Base-by-base conservation (phyloP, 2,329 filamentous ascomycete genomes). In the Fusarium albosuccineum region DNA sequence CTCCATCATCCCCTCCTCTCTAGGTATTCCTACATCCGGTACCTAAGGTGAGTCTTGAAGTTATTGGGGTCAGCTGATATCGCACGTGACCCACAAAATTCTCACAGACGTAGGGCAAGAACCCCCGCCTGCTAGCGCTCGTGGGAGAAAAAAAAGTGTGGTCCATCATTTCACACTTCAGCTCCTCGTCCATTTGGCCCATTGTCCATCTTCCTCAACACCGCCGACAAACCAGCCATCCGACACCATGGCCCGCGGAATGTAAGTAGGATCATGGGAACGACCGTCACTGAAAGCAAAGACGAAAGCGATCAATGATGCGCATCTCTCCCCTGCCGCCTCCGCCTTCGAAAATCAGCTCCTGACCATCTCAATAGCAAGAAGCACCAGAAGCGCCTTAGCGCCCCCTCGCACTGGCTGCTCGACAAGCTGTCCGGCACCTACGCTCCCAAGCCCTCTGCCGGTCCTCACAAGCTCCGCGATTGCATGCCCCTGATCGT, bases 331-430 rank as follows among this genome's bases (percentile, higher is more conserved):
- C 40, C 51, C 57, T 44, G 22, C 34, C 50, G 46, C 33, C 48
- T 49, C 11, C 4, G 41, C 27, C 41, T 45, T 61, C 41, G 42
- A 60, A 56, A 65, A 54, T 8, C 30, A 60, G 54, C 65, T 57
- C 68, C 73, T 80, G 75, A 75, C 81, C 75, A 75, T 74, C 29
- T 69, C 70, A 70, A 79, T 80, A 94, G 92, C 86, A 97, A 96
- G 90, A 97, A 97, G 92, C 96, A 99, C 87, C 95, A 98, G 87
- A 98, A 99, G 94, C 94, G 96, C 89, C 90, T 98, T 82, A 96
- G 92, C 86, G 96, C 96, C 83, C 96, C 96, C 82, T 97, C 92
- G 83, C 96, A 98, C 92, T 99, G 96, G 96, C 93, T 99, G 82
- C 89, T 99, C 84, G 96, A 99, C 93, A 99, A 99, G 87, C 90